A percentile compares a stretch with the other conserved stretches of the same genome.
These are phyloP conservation scores for Stachybotrys elegans DNA, from an alignment of 2,329 filamentous ascomycete genomes.

Conservation along the genomic window DNA sequence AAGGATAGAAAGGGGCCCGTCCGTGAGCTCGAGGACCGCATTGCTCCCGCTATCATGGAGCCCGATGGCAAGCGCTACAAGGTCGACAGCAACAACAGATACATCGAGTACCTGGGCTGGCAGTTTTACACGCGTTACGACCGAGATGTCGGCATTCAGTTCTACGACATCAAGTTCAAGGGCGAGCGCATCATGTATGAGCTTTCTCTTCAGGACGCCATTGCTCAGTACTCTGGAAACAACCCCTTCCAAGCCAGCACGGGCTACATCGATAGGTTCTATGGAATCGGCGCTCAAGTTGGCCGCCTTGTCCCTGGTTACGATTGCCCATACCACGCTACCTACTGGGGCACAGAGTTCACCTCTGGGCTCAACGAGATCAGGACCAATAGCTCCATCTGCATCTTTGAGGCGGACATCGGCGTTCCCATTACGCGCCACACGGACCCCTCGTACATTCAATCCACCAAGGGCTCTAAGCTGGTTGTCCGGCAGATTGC, in stretches of 20 bases:
- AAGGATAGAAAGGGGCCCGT: conserved; percentile 12
- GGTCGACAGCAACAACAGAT: conserved; percentile 12
- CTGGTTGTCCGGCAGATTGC: conserved; percentile 41
- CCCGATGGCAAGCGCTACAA: conserved; percentile 13
- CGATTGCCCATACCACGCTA: conserved; percentile 10
- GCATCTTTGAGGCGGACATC: conserved; percentile 9
- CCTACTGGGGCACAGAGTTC: conserved; percentile 8
- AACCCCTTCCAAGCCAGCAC: conserved; percentile 8
- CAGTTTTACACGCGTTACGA: conserved; percentile 11
- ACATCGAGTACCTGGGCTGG: conserved; percentile 14
- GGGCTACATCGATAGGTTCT: conserved; percentile 8
- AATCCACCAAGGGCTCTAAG: conserved; percentile 40
- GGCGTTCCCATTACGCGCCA: conserved; percentile 24
- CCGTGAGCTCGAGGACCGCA: conserved; percentile 11
- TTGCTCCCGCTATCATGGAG: conserved; percentile 10
- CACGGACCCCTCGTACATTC: conserved; percentile 32
- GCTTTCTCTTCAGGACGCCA: conserved; percentile 8
- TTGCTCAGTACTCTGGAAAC: conserved; percentile 9
- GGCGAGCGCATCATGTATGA: conserved; percentile 9
- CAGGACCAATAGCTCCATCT: conserved; percentile 6
- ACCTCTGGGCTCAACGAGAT: conserved; percentile 1
- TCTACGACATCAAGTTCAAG: conserved; percentile 10
- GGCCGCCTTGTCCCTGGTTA: conserved; percentile 8
- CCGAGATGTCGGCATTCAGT: conserved; percentile 9
- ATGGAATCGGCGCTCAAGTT: conserved; percentile 9